Percentiles rank a stretch among this genome's conserved stretches.
These are phyloP conservation scores for Areca catechu DNA, from an alignment of 176 grass and related monocot species.

Conservation along the genomic window DNA sequence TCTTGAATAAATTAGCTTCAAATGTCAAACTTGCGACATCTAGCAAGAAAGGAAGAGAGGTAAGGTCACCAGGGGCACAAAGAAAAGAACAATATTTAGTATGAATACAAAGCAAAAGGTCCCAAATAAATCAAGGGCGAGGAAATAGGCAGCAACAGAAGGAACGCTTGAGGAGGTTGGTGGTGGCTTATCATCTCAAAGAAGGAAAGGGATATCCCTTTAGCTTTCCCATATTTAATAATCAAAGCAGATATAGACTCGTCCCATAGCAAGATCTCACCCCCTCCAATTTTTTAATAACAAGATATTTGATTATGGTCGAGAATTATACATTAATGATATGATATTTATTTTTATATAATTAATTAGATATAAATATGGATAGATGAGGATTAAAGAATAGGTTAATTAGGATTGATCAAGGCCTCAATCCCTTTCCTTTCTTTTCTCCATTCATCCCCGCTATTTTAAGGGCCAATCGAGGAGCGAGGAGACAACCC, in stretches of 20 bases:
- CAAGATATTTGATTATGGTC: conserved; percentile 14
- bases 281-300: neutral
- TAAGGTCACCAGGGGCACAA: too few species aligned
- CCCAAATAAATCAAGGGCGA: neutral
- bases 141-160: neutral
- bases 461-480: neutral
- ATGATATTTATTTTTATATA: conserved; percentile 2
- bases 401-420: neutral
- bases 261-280: neutral
- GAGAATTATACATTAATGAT: conserved; percentile 14
- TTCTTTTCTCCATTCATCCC: neutral
- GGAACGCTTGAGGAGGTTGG: conserved; percentile 21
- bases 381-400: conserved; percentile 15
- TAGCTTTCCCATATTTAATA: conserved; percentile 35
- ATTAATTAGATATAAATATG: conserved; percentile 2
- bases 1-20: too few species aligned
- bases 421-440: neutral
- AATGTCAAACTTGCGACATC: too few species aligned
- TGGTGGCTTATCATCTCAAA: conserved; percentile 38
- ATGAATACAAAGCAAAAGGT: neutral
- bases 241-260: neutral
- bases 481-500: neutral
- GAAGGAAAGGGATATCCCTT: conserved; percentile 35
- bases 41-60: too few species aligned
- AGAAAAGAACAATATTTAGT: neutral